Conservation (phyloP, 2,329 filamentous ascomycete species). For the Pochonia chlamydosporia region DNA sequence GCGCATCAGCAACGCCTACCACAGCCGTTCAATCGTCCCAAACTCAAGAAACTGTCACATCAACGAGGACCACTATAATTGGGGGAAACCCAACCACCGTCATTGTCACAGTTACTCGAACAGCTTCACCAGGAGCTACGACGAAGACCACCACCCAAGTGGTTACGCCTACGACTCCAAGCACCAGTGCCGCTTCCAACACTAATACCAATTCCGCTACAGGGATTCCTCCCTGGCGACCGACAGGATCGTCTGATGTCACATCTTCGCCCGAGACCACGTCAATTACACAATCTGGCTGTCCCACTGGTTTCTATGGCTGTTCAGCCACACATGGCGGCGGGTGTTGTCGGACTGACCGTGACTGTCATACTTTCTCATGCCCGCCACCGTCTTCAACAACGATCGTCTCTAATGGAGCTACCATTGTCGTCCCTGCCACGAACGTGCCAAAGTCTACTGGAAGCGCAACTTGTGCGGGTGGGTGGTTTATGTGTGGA, state of each 20-base stretch:
- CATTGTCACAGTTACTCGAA: conserved; percentile 34
- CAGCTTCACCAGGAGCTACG: conserved; percentile 29
- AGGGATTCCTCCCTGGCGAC: conserved; percentile 41
- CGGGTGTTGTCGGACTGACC: conserved; percentile 79
- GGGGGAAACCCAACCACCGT: conserved; percentile 32
- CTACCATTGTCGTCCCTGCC: conserved; percentile 64
- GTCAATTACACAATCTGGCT: conserved; percentile 40
- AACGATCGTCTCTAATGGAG: conserved; percentile 60
- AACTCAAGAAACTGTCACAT: conserved; percentile 27
- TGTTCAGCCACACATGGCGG: conserved; percentile 81
- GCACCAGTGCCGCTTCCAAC: conserved; percentile 28
- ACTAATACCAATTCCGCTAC: conserved; percentile 29
- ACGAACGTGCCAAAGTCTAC: conserved; percentile 39
- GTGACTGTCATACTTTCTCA: conserved; percentile 75
- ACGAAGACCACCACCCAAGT: conserved; percentile 22
- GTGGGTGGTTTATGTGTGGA: conserved; percentile 72
- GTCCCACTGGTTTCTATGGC: conserved; percentile 87
- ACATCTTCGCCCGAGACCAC: conserved; percentile 30
- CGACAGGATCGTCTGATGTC: conserved; percentile 23
- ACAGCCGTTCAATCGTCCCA: conserved; percentile 14
- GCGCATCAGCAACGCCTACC: conserved; percentile 22
- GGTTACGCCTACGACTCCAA: conserved; percentile 17
- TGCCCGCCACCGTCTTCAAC: conserved; percentile 60
- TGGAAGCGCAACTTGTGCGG: conserved; percentile 55
- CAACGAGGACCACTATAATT: conserved; percentile 31